These are phyloP conservation scores for Pythium volutum DNA, from an alignment of 352 stramenopile species.

Conservation along the genomic window DNA sequence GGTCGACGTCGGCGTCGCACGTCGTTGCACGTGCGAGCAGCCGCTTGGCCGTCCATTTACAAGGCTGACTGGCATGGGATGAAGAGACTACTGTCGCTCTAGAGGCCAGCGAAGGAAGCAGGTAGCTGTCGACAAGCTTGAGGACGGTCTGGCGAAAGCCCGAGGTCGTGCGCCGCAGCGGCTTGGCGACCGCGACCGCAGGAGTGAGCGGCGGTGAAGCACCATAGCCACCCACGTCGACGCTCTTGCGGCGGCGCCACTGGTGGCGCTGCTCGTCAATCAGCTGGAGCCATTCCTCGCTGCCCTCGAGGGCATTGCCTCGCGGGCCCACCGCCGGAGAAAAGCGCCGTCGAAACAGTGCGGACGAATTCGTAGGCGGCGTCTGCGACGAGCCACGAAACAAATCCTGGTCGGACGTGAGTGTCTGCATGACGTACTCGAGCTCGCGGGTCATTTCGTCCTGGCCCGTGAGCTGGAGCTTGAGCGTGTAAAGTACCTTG, in stretches of 20 bases:
- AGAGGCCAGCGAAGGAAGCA: not conserved
- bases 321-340: conserved; percentile 11
- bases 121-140: conserved; percentile 46
- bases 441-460: conserved; percentile 40
- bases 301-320: conserved; percentile 4
- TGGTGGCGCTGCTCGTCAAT: conserved; percentile 45
- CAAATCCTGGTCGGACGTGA: conserved; percentile 62
- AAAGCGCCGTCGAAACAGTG: conserved; percentile 16
- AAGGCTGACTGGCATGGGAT: not conserved
- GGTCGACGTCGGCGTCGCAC: conserved; percentile 43
- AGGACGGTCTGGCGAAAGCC: conserved; percentile 51
- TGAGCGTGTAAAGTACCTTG: conserved; percentile 47
- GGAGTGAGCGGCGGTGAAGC: not conserved
- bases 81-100: too few species aligned
- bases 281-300: conserved; percentile 49
- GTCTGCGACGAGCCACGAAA: conserved; percentile 30
- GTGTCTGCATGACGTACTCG: conserved; percentile 66
- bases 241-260: conserved; percentile 36
- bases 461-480: conserved; percentile 38
- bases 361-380: not conserved
- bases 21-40: conserved; percentile 32
- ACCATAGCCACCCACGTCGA: conserved; percentile 10
- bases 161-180: conserved; percentile 48
- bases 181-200: conserved; percentile 22
- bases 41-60: conserved; percentile 40